Base-by-base conservation (phyloP, 345 rosid species). In the Salix suchowensis region DNA sequence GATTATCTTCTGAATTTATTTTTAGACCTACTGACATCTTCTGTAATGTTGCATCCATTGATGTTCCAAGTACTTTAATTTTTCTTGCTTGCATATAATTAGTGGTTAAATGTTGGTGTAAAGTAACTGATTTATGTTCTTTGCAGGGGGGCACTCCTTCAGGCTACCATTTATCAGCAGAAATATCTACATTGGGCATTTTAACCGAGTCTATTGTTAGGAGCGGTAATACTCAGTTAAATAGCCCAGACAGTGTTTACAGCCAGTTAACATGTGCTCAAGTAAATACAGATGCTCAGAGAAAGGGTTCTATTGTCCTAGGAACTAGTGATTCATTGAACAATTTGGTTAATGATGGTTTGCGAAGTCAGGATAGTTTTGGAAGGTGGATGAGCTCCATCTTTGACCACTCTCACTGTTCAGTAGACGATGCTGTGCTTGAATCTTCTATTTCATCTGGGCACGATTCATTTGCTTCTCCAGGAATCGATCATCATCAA, bases 351-450 rank as follows among this genome's bases (percentile, higher is more conserved):
- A 76, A 87, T 81, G 88, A 81, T 55, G 88, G 90, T 84, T 80
- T 88, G 76, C 90, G 87, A 78, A 92, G 87, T 82, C 94, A 90
- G 82, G 99, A 89, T 78, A 96, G 92, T 87, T 90, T 92, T 82
- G 93, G 97, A 76, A 86, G 79, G 83, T 96, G 98, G 99, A 87
- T 93, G 81, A 82, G 87, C 83, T 80, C 68, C 61, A 75, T 91
- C 65, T 81, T 90, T 68, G 76, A 86, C 7, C 89, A 88, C 72
- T 81, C 96, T 68, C 85, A 88, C 5, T 83, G 79, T 58, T 82
- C 92, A 39, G 70, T 81, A 69, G 88, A 85, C 79, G 90, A 82
- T 74, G 82, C 88, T 52, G 70, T 69, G 70, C 84, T 78, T 72
- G 86, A 85, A 64, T 71, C 94, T 77, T 79, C 89, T 65, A 68